Conservation (phyloP, 306 rosid species). For the Begonia peltatifolia region DNA sequence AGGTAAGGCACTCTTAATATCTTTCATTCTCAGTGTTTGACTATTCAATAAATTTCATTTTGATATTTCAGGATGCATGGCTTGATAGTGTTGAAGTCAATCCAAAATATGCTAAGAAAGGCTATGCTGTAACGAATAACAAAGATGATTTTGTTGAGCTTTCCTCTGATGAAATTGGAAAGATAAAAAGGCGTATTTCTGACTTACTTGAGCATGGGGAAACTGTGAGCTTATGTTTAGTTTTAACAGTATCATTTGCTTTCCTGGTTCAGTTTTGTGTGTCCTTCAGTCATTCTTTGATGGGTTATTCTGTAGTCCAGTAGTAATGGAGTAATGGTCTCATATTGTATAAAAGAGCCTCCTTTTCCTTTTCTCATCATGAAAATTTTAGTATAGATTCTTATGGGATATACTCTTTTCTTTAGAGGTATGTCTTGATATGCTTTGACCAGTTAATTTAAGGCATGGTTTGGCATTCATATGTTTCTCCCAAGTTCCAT, state of each 20-base stretch:
- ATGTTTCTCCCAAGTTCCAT: too few relatives aligned
- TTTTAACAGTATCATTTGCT: not conserved
- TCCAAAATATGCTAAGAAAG: slow-evolving; percentile 51
- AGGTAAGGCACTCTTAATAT: slow-evolving; percentile 14
- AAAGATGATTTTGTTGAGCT: slow-evolving; percentile 44
- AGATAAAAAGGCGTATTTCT: slow-evolving; percentile 79
- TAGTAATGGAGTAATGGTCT: too few relatives aligned
- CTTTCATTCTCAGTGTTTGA: not conserved
- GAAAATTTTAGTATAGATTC: too few relatives aligned
- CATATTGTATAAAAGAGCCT: too few relatives aligned
- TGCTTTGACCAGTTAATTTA: too few relatives aligned
- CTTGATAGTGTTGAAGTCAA: slow-evolving; percentile 71
- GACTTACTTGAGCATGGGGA: slow-evolving; percentile 67
- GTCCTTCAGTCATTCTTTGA: not conserved
- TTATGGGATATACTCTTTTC: too few relatives aligned
- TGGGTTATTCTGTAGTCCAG: too few relatives aligned
- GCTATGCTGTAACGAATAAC: slow-evolving; percentile 13
- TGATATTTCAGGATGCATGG: slow-evolving; percentile 70
- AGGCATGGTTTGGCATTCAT: too few relatives aligned
- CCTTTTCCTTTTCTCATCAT: too few relatives aligned
- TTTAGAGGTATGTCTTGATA: too few relatives aligned
- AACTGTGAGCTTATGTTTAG: slow-evolving; percentile 31
- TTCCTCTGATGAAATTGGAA: slow-evolving; percentile 49
- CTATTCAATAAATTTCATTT: slow-evolving; percentile 7
- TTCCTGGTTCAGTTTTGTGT: not conserved